Base-by-base conservation (phyloP, 2,329 filamentous ascomycete species). In the Beauveria scarabaeidicola region DNA sequence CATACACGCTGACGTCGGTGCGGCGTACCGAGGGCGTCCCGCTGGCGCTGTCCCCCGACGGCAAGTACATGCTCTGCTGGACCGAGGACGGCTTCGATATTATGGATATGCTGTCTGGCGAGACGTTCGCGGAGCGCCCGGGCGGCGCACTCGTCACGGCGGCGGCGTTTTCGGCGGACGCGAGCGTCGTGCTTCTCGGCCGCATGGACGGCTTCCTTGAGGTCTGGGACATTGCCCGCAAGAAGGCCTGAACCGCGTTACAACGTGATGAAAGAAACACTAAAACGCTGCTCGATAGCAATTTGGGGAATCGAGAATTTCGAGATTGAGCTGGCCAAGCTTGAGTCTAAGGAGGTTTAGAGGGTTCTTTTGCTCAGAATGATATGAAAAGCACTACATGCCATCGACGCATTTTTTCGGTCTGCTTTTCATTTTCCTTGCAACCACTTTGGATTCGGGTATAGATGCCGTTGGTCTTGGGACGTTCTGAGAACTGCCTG, bases 11-110 rank as follows among this genome's bases (percentile, higher is more conserved):
- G 40, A 66, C 69, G 58, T 61, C 66, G 3, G 67, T 70, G n/a
- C 67, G 75, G 19, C 44, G 50, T 50, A 61, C 44, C 15, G 75
- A 77, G 61, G 75, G 74, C 27, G 77, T 74, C 73, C 74, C 75
- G 21, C 63, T 77, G 55, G 68, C 67, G 41, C 67, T 76, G 36
- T 77, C 75, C 4, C 66, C 71, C 1, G 73, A 77, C 61, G 70
- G 70, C 25, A 63, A 69, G 47, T 74, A 70, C 62, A 66, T 77
- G 65, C 68, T 66, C 19, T 74, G 72, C 62, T 68, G 75, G 61
- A 77, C 72, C 0, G 75, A 77, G 56, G 69, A 71, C 3, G 75
- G 75, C 7, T 72, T 77, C 56, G 75, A 77, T 23, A 63, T 77
- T 19, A 73, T 74, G 65, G 73, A 77, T 13, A 64, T 74, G 27